These are phyloP conservation scores for Lasiosphaeria hispida DNA, from an alignment of 495 filamentous ascomycete genomes.

Conservation along the genomic window DNA sequence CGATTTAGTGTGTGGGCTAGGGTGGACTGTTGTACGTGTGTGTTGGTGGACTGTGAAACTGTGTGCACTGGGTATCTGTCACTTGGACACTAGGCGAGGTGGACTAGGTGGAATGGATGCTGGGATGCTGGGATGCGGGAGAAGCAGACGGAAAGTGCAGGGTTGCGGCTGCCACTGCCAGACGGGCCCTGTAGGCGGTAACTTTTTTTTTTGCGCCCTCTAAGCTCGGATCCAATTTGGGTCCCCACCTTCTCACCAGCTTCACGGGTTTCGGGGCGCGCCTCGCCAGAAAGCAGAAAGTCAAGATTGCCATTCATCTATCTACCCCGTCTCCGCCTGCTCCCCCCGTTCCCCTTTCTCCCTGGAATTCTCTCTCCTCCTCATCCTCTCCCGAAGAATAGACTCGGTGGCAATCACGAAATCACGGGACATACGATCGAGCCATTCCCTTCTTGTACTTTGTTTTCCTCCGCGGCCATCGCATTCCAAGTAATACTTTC, in stretches of 20 bases:
- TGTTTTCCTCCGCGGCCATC: constrained; percentile 15
- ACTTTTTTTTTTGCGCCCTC: constrained; percentile 10
- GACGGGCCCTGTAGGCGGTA: background rate
- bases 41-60: no score
- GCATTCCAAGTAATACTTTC: constrained; percentile 18
- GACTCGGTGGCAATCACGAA: constrained; percentile 10
- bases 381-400: constrained; percentile 8
- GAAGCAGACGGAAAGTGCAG: constrained; percentile 7
- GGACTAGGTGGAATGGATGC: background rate
- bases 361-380: constrained; percentile 13
- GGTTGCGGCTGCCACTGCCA: background rate
- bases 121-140: background rate
- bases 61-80: no score
- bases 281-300: constrained; percentile 10
- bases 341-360: constrained; percentile 13
- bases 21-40: no score
- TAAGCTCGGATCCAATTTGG: constrained; percentile 16
- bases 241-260: constrained; percentile 18
- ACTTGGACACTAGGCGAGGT: no score
- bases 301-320: constrained; percentile 29
- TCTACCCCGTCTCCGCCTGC: background rate
- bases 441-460: constrained; percentile 27
- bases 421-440: constrained; percentile 16
- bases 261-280: constrained; percentile 15
- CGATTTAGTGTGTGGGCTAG: no score